Evolutionary conservation across 2,329 filamentous ascomycete species (phyloP).

Genomic region (Neonectria punicea): DNA sequence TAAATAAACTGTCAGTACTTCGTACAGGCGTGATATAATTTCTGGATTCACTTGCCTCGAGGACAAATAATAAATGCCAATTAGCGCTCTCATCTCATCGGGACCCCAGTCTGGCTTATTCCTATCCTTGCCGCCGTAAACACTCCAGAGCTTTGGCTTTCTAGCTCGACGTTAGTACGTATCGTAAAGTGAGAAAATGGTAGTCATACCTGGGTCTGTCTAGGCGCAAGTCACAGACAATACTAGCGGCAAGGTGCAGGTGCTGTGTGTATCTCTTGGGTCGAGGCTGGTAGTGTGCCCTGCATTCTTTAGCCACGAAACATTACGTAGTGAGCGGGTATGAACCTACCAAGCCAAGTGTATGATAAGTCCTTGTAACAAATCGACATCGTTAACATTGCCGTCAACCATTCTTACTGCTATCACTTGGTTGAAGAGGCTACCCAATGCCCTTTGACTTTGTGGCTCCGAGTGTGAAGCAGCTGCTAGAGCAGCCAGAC

Average conservation of each 20-base stretch:
- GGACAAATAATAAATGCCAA: conserved; percentile 45
- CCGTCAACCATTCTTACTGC: conserved; percentile 30
- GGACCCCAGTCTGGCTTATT: conserved; percentile 38
- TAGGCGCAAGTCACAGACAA: conserved; percentile 45
- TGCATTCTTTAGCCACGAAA: conserved; percentile 21
- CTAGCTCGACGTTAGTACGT: background rate
- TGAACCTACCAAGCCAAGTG: conserved; percentile 43
- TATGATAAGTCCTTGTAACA: conserved; percentile 46
- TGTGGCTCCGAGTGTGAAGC: conserved; percentile 30
- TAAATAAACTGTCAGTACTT: conserved; percentile 10
- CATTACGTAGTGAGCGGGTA: accelerated
- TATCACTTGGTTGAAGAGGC: conserved; percentile 41
- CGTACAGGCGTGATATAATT: accelerated
- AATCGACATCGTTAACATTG: conserved; percentile 39
- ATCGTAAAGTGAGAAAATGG: background rate
- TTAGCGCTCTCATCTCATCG: conserved; percentile 44
- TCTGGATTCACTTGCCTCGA: conserved; percentile 34
- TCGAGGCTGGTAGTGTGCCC: conserved; percentile 47
- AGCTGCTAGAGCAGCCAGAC: conserved; percentile 41
- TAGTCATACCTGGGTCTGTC: conserved; percentile 36
- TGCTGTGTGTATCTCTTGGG: conserved; percentile 44
- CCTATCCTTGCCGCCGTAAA: conserved; percentile 33
- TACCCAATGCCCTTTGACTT: conserved; percentile 34
- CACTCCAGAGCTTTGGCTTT: conserved; percentile 40
- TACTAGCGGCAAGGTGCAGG: conserved; percentile 44